Evolutionary conservation across 1,139 yeast species (phyloP).

Genomic region (Yamadazyma conglobata): DNA sequence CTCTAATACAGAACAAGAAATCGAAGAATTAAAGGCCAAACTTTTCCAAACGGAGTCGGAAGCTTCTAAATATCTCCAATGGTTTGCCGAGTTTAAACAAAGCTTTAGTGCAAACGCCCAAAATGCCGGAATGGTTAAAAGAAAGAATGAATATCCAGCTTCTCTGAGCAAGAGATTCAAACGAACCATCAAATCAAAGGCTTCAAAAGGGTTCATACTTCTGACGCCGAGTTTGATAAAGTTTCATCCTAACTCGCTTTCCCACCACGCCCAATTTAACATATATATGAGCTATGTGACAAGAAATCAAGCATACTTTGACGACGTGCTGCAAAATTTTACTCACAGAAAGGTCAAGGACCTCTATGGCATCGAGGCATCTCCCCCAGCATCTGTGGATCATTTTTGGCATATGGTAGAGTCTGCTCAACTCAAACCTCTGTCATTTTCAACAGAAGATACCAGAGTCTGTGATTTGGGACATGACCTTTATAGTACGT

Average conservation of each 20-base stretch:
- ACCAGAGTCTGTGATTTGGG: no score
- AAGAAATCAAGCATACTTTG: slow-evolving; percentile 18
- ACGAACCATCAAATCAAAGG: slow-evolving; percentile 43
- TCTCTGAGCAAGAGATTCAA: slow-evolving; percentile 35
- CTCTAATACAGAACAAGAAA: no score
- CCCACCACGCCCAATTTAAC: slow-evolving; percentile 27
- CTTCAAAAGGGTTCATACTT: slow-evolving; percentile 48
- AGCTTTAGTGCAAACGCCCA: no score
- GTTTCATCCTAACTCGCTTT: slow-evolving; percentile 19
- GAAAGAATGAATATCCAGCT: no score
- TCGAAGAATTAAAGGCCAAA: no score
- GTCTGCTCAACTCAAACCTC: not conserved
- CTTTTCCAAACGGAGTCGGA: no score
- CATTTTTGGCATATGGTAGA: no score
- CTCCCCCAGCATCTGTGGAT: no score
- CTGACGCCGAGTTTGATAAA: slow-evolving; percentile 28
- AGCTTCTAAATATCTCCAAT: no score
- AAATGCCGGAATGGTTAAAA: no score
- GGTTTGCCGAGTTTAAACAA: no score
- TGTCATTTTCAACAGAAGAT: not conserved
- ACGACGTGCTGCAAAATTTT: slow-evolving; percentile 18
- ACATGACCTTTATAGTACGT: no score
- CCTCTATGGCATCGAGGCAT: not conserved
- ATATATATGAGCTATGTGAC: slow-evolving; percentile 20
- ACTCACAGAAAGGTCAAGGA: not conserved